A percentile compares a stretch with the other conserved stretches of the same genome.
phyloP scores from a whole-genome alignment of 805 yeast species.

The Debaryomyces castellii region DNA sequence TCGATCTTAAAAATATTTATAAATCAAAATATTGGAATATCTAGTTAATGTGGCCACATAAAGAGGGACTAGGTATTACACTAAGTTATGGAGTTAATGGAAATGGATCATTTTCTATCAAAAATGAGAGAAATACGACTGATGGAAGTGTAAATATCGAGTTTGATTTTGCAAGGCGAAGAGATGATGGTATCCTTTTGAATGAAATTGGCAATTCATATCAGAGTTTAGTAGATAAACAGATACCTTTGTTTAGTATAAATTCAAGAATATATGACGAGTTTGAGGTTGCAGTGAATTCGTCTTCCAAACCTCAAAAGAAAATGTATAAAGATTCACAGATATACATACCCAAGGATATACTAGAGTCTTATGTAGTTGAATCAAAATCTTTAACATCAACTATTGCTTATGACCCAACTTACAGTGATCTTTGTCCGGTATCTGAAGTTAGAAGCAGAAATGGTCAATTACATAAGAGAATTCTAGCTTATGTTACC shows the following conservation, averaged over 20 bases:
- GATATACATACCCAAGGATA: slow-evolving; percentile 22
- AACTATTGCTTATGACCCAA: slow-evolving; percentile 33
- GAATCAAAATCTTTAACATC: slow-evolving; percentile 27
- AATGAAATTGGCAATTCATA: slow-evolving; percentile 10
- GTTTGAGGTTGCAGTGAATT: slow-evolving; percentile 7
- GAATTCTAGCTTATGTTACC: slow-evolving; percentile 24
- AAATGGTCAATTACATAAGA: slow-evolving; percentile 4
- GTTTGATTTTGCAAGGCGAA: slow-evolving; percentile 23
- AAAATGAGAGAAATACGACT: background rate
- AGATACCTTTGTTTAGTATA: slow-evolving; percentile 4
- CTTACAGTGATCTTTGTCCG: slow-evolving; percentile 22
- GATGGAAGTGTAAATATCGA: slow-evolving; percentile 7
- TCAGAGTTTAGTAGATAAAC: slow-evolving; percentile 8
- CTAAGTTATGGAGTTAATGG: slow-evolving; percentile 47
- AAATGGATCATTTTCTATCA: slow-evolving; percentile 15
- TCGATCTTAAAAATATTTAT: background rate
- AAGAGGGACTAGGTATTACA: slow-evolving; percentile 34
- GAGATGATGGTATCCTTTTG: slow-evolving; percentile 17
- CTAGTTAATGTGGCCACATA: slow-evolving; percentile 39
- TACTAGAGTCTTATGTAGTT: slow-evolving; percentile 17
- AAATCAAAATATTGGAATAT: background rate
- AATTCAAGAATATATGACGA: slow-evolving; percentile 12
- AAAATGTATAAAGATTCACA: slow-evolving; percentile 5
- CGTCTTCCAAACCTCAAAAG: background rate
- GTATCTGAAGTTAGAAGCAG: slow-evolving; percentile 10